Conservation (phyloP, 805 yeast species). For the Kodamaea kaohsiungensis region DNA sequence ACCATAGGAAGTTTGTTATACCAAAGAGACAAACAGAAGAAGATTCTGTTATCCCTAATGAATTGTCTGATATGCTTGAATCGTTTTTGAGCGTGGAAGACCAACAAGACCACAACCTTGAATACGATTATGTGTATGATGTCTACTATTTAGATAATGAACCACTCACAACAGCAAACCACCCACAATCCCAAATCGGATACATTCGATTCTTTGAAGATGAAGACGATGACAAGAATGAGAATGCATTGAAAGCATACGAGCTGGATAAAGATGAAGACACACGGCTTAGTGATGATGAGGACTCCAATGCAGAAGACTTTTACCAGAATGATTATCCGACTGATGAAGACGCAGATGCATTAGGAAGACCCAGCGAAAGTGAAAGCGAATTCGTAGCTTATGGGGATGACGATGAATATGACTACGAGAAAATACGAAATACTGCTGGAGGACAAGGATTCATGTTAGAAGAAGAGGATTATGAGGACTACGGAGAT, state of each 20-base stretch:
- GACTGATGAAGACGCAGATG: constrained; percentile 77
- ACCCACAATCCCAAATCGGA: constrained; percentile 52
- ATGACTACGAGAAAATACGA: constrained; percentile 15
- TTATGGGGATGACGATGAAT: constrained; percentile 18
- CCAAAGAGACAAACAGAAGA: constrained; percentile 34
- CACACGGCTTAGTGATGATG: constrained; percentile 56
- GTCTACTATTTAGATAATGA: constrained; percentile 53
- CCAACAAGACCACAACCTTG: constrained; percentile 16
- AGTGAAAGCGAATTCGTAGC: constrained; percentile 17
- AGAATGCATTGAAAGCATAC: constrained; percentile 19
- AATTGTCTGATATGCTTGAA: constrained; percentile 73
- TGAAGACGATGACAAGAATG: constrained; percentile 47
- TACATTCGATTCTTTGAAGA: constrained; percentile 58
- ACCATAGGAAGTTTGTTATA: constrained; percentile 26
- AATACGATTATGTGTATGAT: constrained; percentile 81
- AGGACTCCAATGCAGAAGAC: constrained; percentile 88
- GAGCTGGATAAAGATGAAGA: constrained; percentile 12
- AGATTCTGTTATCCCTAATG: constrained; percentile 49
- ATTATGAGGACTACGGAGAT: constrained; percentile 11
- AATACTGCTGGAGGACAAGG: constrained; percentile 6
- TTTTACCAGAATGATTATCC: constrained; percentile 93
- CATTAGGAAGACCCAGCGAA: constrained; percentile 14
- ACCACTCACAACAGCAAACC: constrained; percentile 48
- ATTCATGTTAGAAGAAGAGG: constrained; percentile 8
- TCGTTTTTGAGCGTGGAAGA: constrained; percentile 50